Base-by-base conservation (phyloP, 257 asterid genomes). In the Coffea eugenioides region DNA sequence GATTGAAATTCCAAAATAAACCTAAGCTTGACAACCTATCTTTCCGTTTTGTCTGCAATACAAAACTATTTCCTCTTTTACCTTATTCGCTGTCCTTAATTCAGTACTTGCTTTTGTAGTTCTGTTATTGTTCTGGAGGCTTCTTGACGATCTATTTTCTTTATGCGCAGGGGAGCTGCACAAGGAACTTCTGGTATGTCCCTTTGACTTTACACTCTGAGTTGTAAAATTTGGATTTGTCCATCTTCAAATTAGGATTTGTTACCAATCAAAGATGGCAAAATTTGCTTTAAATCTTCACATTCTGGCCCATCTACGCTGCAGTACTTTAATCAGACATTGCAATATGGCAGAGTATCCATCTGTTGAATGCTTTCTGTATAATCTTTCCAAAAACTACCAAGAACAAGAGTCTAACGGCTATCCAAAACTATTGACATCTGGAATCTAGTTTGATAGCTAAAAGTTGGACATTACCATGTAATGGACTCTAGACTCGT, bases 131-230 rank as follows among this genome's bases (percentile, higher is more conserved):
- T 12, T 75, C 39, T 15, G 11, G 21, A 36, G 14, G 56, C 39
- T 54, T 77, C 68, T 34, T 77, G 51, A 77, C 51, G 66, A 15
- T 20, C 27, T 74, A 25, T 48, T 12, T 67, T 68, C 48, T 56
- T 34, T 68, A 3, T 20, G 36, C 52, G 54, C 75, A 77, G 81
- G 74, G 74, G 41, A 1, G 20, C 43, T 49, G 65, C n/a, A 77
- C 67, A 34, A 77, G 21, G 51, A 36, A 34, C 15, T 59, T 62
- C 66, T 54, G 74, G 81, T 77, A 77, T n/a, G 69, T 20, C 36
- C 8, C 34, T 48, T 48, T 41, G 59, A 61, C 36, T 34, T 23
- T 43, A 21, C 34, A 45, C 74, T 21, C 71, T 61, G 67, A 3
- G 1, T 23, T 61, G 10, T n/a, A n/a, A n/a, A n/a, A n/a, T n/a